Base-by-base conservation (phyloP, 2,329 filamentous ascomycete species). In the Diplocarpon mali region DNA sequence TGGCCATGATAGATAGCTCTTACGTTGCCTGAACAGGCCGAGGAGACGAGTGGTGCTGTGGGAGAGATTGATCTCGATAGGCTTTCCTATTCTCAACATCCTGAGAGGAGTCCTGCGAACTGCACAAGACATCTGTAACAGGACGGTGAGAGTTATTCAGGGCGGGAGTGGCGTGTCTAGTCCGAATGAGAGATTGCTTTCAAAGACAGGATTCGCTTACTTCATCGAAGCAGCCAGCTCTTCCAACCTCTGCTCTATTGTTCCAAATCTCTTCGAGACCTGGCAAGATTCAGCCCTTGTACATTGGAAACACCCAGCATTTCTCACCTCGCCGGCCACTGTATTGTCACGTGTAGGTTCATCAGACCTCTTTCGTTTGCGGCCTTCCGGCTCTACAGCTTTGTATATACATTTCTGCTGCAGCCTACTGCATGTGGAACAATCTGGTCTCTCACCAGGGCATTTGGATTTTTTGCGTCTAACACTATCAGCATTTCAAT, bases 381-480 rank as follows among this genome's bases (percentile, higher is more conserved):
- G 41, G 11, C 35, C 35, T 17, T 40, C 31, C 12, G 29, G 5
- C 8, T 49, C 46, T 9, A 34, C 27, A 7, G 34, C 24, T 28
- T 49, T 45, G 38, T 52, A 52, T 6, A 38, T 32, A 31, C 50
- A 52, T 3, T 5, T 28, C 35, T 52, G 50, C 8, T 44, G 44
- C 11, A 52, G 28, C 5, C 47, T 17, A 14, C 29, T 46, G 28
- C 50, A 52, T 16, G 43, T 52, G 1, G 47, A 50, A 15, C 50
- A 52, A 12, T 46, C 42, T 20, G 50, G 50, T 20, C 46, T 48
- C 28, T 52, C 50, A 10, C 50, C 50, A 13, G 47, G 47, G 32
- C 50, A 52, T 46, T 48, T 49, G 7, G 50, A 52, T 20, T 52
- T 52, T 40, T 52, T 52, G 15, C 50, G 50, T 17, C 50, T 52